Evolutionary conservation across 2,329 filamentous ascomycete genomes (phyloP).

Genomic region (Monosporascus sp.): DNA sequence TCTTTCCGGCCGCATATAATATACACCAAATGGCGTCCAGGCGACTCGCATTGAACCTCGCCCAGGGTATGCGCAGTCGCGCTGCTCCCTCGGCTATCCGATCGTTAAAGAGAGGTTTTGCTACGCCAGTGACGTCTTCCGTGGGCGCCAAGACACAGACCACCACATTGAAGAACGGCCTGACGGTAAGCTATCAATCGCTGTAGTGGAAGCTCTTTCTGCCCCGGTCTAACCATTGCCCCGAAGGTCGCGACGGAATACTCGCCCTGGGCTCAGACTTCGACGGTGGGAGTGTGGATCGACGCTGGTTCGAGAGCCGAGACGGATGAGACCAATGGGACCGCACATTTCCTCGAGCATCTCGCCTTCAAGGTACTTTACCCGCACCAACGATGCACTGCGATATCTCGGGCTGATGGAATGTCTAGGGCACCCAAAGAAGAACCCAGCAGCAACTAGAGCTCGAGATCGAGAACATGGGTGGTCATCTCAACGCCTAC

Average conservation of each 20-base stretch:
- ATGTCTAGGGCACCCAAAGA: constrained; percentile 75
- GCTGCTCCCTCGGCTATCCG: constrained; percentile 73
- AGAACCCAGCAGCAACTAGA: constrained; percentile 96
- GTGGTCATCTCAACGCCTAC: constrained; percentile 97
- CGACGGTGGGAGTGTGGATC: constrained; percentile 98
- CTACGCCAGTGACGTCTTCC: constrained; percentile 66
- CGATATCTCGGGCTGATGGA: constrained; percentile 10
- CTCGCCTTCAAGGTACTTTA: constrained; percentile 90
- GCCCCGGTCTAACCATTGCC: constrained; percentile 11
- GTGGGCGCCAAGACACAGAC: constrained; percentile 80
- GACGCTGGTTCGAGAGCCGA: constrained; percentile 97
- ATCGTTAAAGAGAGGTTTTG: constrained; percentile 79
- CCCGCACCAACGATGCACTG: constrained; percentile 5
- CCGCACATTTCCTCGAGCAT: constrained; percentile 98
- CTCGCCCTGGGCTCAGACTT: constrained; percentile 96
- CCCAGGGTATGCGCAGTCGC: constrained; percentile 83
- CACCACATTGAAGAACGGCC: constrained; percentile 93
- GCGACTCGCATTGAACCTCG: constrained; percentile 92
- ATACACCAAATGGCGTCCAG: constrained; percentile 75
- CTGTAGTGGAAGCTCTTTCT: constrained; percentile 1
- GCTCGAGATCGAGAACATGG: constrained; percentile 99
- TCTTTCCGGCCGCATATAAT: constrained; percentile 26
- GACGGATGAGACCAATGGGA: constrained; percentile 98
- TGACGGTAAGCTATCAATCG: constrained; percentile 65
- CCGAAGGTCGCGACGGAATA: constrained; percentile 91